phyloP scores from a whole-genome alignment of 768 basidiomycete species.

The Lactarius deliciosus region DNA sequence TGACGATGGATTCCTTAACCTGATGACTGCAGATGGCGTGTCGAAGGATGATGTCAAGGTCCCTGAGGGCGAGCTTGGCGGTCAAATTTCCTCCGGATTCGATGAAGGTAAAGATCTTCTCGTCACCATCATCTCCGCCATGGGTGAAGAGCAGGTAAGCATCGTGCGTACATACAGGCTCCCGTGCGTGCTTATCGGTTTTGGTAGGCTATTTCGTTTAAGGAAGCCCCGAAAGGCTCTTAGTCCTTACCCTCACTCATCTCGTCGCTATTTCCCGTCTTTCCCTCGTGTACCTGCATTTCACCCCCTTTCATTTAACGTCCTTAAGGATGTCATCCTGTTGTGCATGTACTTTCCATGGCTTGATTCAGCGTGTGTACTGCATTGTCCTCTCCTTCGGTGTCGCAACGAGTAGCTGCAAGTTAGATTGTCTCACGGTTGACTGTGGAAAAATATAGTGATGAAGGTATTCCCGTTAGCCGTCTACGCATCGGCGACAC shows the following conservation, averaged over 20 bases:
- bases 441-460: constrained; percentile 27
- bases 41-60: constrained; percentile 94
- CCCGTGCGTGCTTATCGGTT: constrained; percentile 10
- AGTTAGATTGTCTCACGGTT: constrained; percentile 25
- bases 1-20: constrained; percentile 93
- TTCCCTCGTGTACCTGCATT: constrained; percentile 25
- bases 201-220: constrained; percentile 72
- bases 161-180: constrained; percentile 15
- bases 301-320: constrained; percentile 27
- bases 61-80: constrained; percentile 83
- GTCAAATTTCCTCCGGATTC: constrained; percentile 64
- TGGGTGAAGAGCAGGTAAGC: constrained; percentile 84
- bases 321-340: constrained; percentile 28
- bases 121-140: constrained; percentile 83
- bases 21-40: constrained; percentile 78
- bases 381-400: constrained; percentile 28
- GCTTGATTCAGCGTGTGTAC: constrained; percentile 31
- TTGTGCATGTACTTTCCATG: constrained; percentile 32
- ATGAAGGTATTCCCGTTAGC: constrained; percentile 9
- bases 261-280: constrained; percentile 22
- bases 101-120: constrained; percentile 86
- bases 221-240: constrained; percentile 79
- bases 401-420: constrained; percentile 21
- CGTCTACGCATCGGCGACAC: background rate
- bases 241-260: constrained; percentile 26